Conservation (phyloP, 2,329 filamentous ascomycete species). For the Nemania sp. region DNA sequence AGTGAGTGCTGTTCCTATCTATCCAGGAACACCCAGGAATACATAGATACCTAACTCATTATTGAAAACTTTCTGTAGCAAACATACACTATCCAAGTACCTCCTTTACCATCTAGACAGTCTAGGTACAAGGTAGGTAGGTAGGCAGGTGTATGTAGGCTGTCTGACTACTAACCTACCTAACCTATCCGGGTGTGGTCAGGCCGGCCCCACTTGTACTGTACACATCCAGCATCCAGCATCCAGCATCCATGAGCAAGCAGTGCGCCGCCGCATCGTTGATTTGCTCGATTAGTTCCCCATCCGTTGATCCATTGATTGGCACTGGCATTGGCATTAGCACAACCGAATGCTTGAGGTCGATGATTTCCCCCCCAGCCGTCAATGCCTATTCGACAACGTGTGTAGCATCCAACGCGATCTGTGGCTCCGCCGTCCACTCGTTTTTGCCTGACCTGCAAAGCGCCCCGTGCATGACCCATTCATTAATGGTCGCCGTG, state of each 20-base stretch:
- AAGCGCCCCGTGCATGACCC: constrained; percentile 38
- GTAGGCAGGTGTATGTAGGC: background rate
- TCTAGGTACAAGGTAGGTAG: background rate
- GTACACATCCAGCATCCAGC: constrained; percentile 28
- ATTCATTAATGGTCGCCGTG: constrained; percentile 51
- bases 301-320: constrained; percentile 47
- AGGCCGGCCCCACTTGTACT: constrained; percentile 19
- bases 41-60: no score
- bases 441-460: constrained; percentile 40
- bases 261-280: constrained; percentile 29
- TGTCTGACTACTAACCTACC: no score
- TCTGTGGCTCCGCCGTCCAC: constrained; percentile 41
- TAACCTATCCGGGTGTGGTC: constrained; percentile 15
- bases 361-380: constrained; percentile 36
- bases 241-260: constrained; percentile 21
- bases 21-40: no score
- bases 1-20: no score
- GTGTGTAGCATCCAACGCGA: constrained; percentile 40
- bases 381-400: constrained; percentile 42
- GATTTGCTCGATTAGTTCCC: constrained; percentile 39
- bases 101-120: no score
- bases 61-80: constrained; percentile 41
- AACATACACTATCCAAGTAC: background rate
- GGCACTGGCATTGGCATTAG: constrained; percentile 35
- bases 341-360: constrained; percentile 31